phyloP scores from a whole-genome alignment of 2,329 filamentous ascomycete species.

The Hypoxylon sp. region DNA sequence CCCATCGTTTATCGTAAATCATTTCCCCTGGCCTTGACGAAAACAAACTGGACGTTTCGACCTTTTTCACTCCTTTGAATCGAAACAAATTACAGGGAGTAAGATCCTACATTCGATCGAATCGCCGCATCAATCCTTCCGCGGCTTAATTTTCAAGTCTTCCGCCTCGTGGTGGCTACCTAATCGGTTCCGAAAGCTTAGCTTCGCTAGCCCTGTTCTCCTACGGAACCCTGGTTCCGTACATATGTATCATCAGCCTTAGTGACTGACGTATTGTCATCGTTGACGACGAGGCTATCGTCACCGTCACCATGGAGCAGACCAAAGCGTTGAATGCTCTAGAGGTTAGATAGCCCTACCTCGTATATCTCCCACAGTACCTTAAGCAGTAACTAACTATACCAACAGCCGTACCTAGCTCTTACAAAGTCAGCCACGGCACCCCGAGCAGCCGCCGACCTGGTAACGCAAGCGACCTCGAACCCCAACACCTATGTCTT shows the following conservation, averaged over 20 bases:
- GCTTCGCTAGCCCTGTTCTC: constrained; percentile 17
- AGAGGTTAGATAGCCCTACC: constrained; percentile 59
- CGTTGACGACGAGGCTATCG: constrained; percentile 21
- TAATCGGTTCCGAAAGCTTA: constrained; percentile 25
- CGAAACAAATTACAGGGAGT: neutral
- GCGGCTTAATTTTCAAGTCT: constrained; percentile 17
- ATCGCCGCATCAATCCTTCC: neutral
- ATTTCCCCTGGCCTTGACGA: neutral
- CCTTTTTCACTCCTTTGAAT: neutral
- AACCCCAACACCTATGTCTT: constrained; percentile 92
- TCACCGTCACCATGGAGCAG: constrained; percentile 74
- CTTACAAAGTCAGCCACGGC: constrained; percentile 88
- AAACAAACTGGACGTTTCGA: constrained; percentile 16
- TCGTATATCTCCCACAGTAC: neutral
- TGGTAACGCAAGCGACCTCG: constrained; percentile 90
- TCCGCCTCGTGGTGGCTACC: neutral
- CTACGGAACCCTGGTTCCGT: neutral
- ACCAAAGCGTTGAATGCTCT: constrained; percentile 73
- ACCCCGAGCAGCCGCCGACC: constrained; percentile 84
- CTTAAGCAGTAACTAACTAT: constrained; percentile 17
- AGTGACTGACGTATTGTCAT: constrained; percentile 28
- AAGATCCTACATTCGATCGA: neutral
- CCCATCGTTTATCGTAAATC: constrained; percentile 3
- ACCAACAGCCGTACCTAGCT: constrained; percentile 82
- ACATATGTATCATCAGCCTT: constrained; percentile 21